Base-by-base conservation (phyloP, 345 rosid species). In the Camelina neglecta region DNA sequence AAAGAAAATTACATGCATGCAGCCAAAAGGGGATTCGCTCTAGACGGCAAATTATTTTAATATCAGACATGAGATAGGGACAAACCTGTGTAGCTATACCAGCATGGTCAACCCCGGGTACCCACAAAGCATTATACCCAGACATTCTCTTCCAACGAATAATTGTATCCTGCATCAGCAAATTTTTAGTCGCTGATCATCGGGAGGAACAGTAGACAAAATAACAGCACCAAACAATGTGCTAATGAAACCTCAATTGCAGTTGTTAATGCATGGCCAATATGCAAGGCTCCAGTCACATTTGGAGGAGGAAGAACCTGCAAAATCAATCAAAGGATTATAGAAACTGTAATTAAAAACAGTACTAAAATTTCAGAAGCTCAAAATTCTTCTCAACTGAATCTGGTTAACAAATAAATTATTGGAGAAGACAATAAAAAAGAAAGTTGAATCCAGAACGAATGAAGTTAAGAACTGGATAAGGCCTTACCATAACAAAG, bases 251-350 rank as follows among this genome's bases (percentile, higher is more conserved):
- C 98, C 98, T 92, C 81, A 48, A 95, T 73, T 24, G 99, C 93
- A 70, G 90, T 67, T 20, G 99, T 92, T 39, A 95, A 88, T 33
- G 99, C 99, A 82, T 95, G 99, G 74, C 99, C 99, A 48, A 92
- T 95, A 75, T 95, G 99, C 24, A 95, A 75, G 54, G 92, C 94
- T 61, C 99, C 99, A 23, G 99, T 95, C 79, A 95, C 99, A 82
- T 95, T 95, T 67, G 99, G 99, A 56, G 99, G 99, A 56, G 99
- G 98, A 38, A 95, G 85, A 83, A 95, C 96, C 97, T 95, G 83
- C 71, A 82, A 16, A 64, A 71, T 60, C 45, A 67, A 21, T 35
- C 38, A 73, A 4, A 21, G 5, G 21, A 56, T 62, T n/a, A 70
- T 74, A 65, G 23, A 60, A 20, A n/a, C 20, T 58, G 2, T 0